phyloP scores from a whole-genome alignment of 2,329 filamentous ascomycete genomes.

The Penicillium sp. region DNA sequence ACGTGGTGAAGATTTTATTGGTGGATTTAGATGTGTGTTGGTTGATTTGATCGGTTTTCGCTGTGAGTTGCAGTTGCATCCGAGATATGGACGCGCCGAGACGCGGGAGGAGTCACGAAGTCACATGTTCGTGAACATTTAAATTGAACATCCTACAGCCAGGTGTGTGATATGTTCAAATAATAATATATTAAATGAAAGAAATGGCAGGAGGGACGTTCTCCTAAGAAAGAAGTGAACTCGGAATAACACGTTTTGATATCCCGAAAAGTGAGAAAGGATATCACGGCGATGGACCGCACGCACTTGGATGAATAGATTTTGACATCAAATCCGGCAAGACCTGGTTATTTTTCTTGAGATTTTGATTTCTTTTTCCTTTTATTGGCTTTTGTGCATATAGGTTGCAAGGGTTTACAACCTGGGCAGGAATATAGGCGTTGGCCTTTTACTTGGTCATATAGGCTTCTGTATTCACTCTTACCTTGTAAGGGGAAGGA shows the following conservation, averaged over 20 bases:
- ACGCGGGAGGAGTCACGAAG: conserved; percentile 35
- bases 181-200: neutral
- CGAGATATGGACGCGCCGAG: conserved; percentile 22
- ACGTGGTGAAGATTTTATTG: conserved; percentile 8
- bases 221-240: neutral
- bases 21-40: neutral
- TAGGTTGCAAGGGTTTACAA: neutral
- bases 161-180: neutral
- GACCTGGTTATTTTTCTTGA: too few relatives aligned
- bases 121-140: conserved; percentile 33
- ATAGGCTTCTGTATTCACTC: neutral
- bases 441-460: neutral
- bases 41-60: neutral
- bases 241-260: neutral
- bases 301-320: neutral
- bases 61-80: neutral
- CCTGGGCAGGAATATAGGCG: too few relatives aligned
- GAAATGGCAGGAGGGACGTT: neutral
- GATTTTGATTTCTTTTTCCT: too few relatives aligned
- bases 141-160: conserved; percentile 2
- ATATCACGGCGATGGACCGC: too few relatives aligned
- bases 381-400: neutral
- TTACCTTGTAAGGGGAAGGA: neutral
- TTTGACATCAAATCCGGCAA: neutral
- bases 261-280: neutral